Evolutionary conservation across 345 rosid genomes (phyloP).

Genomic region (Populus deltoides): DNA sequence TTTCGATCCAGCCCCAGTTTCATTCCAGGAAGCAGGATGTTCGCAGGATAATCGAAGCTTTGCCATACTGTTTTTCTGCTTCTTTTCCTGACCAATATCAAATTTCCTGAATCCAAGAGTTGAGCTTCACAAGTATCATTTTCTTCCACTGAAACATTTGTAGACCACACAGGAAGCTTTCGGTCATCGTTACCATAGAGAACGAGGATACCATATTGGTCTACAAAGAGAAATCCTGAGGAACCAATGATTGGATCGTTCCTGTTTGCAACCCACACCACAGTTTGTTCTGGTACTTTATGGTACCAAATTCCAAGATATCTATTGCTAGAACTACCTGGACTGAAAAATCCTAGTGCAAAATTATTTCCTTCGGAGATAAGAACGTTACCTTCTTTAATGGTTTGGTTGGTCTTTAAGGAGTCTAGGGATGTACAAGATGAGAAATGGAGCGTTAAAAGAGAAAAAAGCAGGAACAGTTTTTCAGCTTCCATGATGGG

Average conservation of each 20-base stretch:
- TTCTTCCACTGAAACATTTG: not conserved
- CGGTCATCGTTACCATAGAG: not conserved
- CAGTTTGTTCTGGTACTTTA: not conserved
- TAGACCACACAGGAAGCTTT: conserved; percentile 1
- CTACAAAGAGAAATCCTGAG: not conserved
- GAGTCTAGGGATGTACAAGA: no score
- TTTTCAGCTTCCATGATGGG: no score
- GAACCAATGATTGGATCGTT: conserved; percentile 4
- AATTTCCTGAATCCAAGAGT: conserved; percentile 13
- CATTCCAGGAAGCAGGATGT: not conserved
- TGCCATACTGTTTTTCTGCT: not conserved
- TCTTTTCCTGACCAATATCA: not conserved
- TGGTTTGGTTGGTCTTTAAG: no score
- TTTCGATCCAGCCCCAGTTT: not conserved
- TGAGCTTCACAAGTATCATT: not conserved
- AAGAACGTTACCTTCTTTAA: no score
- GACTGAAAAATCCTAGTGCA: no score
- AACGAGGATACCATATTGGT: not conserved
- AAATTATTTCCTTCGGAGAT: no score
- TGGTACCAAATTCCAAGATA: not conserved
- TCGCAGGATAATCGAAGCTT: no score
- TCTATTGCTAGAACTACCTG: no score
- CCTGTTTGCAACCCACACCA: conserved; percentile 20
- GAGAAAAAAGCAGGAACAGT: no score
- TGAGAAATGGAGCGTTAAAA: no score